Evolutionary conservation across 1,284 basidiomycete species (phyloP).

Genomic region (Coriolopsis trogii): DNA sequence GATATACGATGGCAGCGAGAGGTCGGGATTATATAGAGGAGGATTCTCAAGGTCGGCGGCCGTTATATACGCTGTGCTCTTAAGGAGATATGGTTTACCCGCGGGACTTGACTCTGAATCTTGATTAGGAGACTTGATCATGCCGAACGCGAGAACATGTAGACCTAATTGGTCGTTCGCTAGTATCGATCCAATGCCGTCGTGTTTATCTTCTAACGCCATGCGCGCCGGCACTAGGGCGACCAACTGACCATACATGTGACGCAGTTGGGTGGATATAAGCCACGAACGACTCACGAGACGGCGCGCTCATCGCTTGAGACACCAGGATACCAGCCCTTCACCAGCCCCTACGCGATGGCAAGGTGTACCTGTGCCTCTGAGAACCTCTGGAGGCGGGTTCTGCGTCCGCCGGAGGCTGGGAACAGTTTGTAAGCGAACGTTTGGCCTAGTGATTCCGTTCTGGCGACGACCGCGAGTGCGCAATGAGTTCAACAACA

Average conservation of each 20-base stretch:
- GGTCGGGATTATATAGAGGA: neutral
- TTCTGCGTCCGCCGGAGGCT: slow-evolving; percentile 3
- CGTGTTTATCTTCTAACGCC: too few species aligned
- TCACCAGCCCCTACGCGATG: too few species aligned
- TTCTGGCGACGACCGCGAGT: too few species aligned
- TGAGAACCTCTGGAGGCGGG: neutral
- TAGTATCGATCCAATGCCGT: too few species aligned
- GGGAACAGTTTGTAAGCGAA: slow-evolving; percentile 9
- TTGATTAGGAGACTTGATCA: slow-evolving; percentile 14
- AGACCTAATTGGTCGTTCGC: neutral
- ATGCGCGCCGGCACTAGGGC: too few species aligned
- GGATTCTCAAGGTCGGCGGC: slow-evolving; percentile 18
- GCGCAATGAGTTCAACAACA: too few species aligned
- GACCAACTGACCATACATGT: too few species aligned
- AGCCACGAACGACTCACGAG: too few species aligned
- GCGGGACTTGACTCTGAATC: slow-evolving; percentile 14
- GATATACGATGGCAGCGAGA: neutral
- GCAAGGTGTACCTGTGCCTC: too few species aligned
- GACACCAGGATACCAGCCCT: too few species aligned
- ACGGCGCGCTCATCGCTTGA: too few species aligned
- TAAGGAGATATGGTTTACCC: slow-evolving; percentile 13
- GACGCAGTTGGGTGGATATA: too few species aligned
- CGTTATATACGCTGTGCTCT: slow-evolving; percentile 9
- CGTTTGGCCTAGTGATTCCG: neutral
- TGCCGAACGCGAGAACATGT: slow-evolving; percentile 15